Base-by-base conservation (phyloP, 2,329 filamentous ascomycete species). In the Cytospora mali region DNA sequence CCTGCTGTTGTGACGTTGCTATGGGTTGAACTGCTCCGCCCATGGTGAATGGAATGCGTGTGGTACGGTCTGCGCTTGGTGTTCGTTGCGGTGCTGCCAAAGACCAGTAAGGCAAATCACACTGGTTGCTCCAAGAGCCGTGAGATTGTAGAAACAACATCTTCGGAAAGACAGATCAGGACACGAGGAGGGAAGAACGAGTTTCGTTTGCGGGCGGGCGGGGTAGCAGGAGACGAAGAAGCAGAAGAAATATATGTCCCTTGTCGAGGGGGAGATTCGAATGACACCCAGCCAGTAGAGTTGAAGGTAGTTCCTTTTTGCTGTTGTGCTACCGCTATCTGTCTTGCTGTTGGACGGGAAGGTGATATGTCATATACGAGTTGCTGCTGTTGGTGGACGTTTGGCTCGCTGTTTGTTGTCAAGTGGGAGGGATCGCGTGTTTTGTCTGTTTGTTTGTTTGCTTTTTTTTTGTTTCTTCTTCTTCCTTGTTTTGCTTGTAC, bases 141-240 rank as follows among this genome's bases (percentile, higher is more conserved):
- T 62, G 60, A 33, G 60, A 49, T 33, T 62, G 54, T 6, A 62
- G 57, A 23, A 53, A 64, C 52, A 64, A 51, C 62, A 64, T 64
- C 58, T n/a, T 61, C 57, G 53, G 10, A 14, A 29, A 51, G 33
- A 31, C 28, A 42, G 28, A 52, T 29, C 49, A 27, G 42, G 39
- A n/a, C n/a, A n/a, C n/a, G n/a, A n/a, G n/a, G n/a, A n/a, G n/a
- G n/a, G n/a, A n/a, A n/a, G n/a, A n/a, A n/a, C n/a, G n/a, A n/a
- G n/a, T n/a, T n/a, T n/a, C n/a, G n/a, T n/a, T n/a, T n/a, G n/a
- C n/a, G n/a, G 52, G 51, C 9, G 56, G 29, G 61, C 7, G 13
- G 13, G 52, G 13, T 13, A 55, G n/a, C n/a, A n/a, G n/a, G 3
- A 18, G 16, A 49, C 16, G 39, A 28, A 25, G 35, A 25, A 25